Base-by-base conservation (phyloP, 331 rosid genomes). In the Stylosanthes scabra region DNA sequence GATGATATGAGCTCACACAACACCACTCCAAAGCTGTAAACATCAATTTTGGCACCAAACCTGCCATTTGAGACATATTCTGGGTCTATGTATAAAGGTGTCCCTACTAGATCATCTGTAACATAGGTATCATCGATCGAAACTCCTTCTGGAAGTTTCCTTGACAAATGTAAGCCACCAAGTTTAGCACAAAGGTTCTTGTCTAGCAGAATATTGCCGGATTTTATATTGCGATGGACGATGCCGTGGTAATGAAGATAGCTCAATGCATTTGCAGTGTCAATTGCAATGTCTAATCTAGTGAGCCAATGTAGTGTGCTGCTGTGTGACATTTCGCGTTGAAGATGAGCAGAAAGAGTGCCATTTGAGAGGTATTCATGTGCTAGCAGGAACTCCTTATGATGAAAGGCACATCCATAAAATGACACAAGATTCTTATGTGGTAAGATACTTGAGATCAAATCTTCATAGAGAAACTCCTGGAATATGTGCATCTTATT, bases 11-110 rank as follows among this genome's bases (percentile, higher is more conserved):
- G 87, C 69, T 88, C 97, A 52, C 82, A 61, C 70, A 88, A 56
- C 1, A 91, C 90, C 45, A 91, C 97, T 0, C 97, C 97, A 42
- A 91, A 88, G 80, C 94, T 86, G 50, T 77, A 91, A 16, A 88
- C 89, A 49, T 91, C 97, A 59, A 84, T 88, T 74, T 85, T 82
- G 2, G 71, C 58, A 2, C 86, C 71, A 11, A 91, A 84, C 66
- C 69, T 80, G 54, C 83, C 83, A 20, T 86, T 61, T 59, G 68
- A 76, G 12, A 68, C 66, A 71, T 86, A 85, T 44, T 90, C 91
- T 1, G 96, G 93, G 56, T 88, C 96, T 9, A 90, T 62, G 34
- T 90, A 90, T 50, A 88, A 86, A 0, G 81, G 59, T 75, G 96
- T 75, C 31, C 96, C 96, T 68, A 77, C 80, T 55, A 85, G 75